These are phyloP conservation scores for Jatropha multifida DNA, from an alignment of 441 rosid genomes.

Conservation along the genomic window DNA sequence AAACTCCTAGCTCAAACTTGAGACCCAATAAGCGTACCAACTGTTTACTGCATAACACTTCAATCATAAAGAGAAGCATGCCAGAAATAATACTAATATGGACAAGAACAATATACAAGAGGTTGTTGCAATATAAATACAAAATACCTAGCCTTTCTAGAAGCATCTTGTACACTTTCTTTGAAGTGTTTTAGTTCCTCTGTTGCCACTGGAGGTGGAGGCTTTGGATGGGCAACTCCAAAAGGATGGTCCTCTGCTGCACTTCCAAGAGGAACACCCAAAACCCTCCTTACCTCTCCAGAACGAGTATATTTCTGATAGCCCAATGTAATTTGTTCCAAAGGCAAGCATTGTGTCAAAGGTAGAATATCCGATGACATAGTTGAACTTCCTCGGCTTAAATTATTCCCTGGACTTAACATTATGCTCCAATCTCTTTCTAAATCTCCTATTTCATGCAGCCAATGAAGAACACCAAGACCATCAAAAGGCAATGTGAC, in stretches of 20 bases:
- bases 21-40: neutral
- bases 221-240: slow-evolving; percentile 49
- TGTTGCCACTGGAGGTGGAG: slow-evolving; percentile 39
- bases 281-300: slow-evolving; percentile 49
- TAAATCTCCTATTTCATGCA: slow-evolving; percentile 18
- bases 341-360: slow-evolving; percentile 36
- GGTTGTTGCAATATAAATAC: neutral
- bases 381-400: slow-evolving; percentile 47
- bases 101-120: neutral
- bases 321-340: slow-evolving; percentile 57
- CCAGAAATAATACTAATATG: neutral
- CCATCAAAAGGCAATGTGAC: slow-evolving; percentile 6
- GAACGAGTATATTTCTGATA: slow-evolving; percentile 38
- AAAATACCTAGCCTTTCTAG: slow-evolving; percentile 52
- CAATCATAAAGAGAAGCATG: slow-evolving; percentile 5
- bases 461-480: slow-evolving; percentile 15
- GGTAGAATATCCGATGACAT: slow-evolving; percentile 50
- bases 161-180: slow-evolving; percentile 43
- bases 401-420: slow-evolving; percentile 57
- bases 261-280: slow-evolving; percentile 45
- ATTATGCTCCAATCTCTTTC: slow-evolving; percentile 32
- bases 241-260: slow-evolving; percentile 43
- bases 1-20: neutral
- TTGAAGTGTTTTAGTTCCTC: slow-evolving; percentile 60
- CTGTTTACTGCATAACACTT: neutral